phyloP scores from a whole-genome alignment of 352 stramenopile genomes.

The Lagenidium giganteum region DNA sequence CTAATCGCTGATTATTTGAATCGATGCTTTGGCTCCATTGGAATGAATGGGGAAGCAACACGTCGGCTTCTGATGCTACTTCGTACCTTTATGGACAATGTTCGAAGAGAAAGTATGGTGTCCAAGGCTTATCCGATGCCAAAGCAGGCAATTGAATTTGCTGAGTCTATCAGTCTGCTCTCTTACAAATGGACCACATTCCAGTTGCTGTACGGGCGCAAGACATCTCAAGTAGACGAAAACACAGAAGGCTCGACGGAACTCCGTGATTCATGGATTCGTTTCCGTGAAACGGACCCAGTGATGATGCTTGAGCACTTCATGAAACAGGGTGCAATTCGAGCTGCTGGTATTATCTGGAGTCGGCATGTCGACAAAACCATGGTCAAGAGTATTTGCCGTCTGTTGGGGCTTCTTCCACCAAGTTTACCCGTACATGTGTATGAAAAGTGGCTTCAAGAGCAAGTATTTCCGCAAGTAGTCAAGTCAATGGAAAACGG shows the following conservation, averaged over 20 bases:
- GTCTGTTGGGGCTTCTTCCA: slow-evolving; percentile 25
- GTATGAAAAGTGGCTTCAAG: slow-evolving; percentile 33
- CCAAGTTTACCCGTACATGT: slow-evolving; percentile 21
- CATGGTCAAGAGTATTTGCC: slow-evolving; percentile 15
- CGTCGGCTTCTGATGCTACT: too few species aligned
- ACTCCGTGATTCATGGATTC: slow-evolving; percentile 19
- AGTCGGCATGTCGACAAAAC: slow-evolving; percentile 27
- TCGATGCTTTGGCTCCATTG: too few species aligned
- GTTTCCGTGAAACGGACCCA: slow-evolving; percentile 21
- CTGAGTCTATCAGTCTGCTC: too few species aligned
- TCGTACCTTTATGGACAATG: too few species aligned
- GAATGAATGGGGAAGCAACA: too few species aligned
- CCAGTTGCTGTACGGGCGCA: slow-evolving; percentile 37
- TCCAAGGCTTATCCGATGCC: too few species aligned
- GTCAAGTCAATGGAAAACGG: slow-evolving; percentile 11
- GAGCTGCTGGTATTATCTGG: slow-evolving; percentile 35
- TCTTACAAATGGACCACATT: slow-evolving; percentile 54
- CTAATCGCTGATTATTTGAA: too few species aligned
- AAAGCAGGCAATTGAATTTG: too few species aligned
- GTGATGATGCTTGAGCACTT: slow-evolving; percentile 25
- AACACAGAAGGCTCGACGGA: too few species aligned
- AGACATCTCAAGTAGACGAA: slow-evolving; percentile 17
- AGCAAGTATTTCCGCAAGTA: slow-evolving; percentile 29
- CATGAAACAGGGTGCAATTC: slow-evolving; percentile 30
- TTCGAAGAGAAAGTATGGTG: too few species aligned